Conservation (phyloP, 176 grass and related monocot species). For the Phragmites australis region DNA sequence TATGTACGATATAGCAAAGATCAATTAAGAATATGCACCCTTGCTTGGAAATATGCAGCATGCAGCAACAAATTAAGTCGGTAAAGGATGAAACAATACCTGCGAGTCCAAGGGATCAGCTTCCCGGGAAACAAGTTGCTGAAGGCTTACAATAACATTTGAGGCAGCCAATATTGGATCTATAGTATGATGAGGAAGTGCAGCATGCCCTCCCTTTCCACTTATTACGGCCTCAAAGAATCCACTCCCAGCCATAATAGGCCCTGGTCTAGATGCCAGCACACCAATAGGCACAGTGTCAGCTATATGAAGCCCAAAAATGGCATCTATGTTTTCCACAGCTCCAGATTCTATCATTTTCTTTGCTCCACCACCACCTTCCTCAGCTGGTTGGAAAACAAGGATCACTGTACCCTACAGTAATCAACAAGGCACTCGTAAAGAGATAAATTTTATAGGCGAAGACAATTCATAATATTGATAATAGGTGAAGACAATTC, state of each 20-base stretch:
- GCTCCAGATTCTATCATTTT: slow-evolving; percentile 90
- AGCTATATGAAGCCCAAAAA: slow-evolving; percentile 80
- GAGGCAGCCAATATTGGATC: slow-evolving; percentile 96
- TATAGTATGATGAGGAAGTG: slow-evolving; percentile 91
- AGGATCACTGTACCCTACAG: slow-evolving; percentile 73
- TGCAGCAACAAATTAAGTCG: slow-evolving; percentile 24
- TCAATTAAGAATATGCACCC: background rate
- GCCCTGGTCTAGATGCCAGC: slow-evolving; percentile 64
- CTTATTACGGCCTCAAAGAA: slow-evolving; percentile 89
- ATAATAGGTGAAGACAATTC: slow-evolving; percentile 2
- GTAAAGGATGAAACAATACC: slow-evolving; percentile 49
- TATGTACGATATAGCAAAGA: background rate
- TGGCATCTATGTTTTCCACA: slow-evolving; percentile 75
- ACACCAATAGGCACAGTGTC: slow-evolving; percentile 52
- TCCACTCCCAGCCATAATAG: slow-evolving; percentile 88
- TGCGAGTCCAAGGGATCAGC: slow-evolving; percentile 95
- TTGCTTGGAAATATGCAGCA: background rate
- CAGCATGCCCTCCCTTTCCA: slow-evolving; percentile 94
- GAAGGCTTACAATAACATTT: slow-evolving; percentile 93
- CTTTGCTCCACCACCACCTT: slow-evolving; percentile 80
- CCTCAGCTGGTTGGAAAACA: slow-evolving; percentile 94
- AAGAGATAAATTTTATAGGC: background rate
- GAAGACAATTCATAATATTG: background rate
- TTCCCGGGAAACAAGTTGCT: slow-evolving; percentile 93
- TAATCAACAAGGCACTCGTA: slow-evolving; percentile 22